Conservation (phyloP, 306 rosid genomes). For the Leucaena leucocephala region DNA sequence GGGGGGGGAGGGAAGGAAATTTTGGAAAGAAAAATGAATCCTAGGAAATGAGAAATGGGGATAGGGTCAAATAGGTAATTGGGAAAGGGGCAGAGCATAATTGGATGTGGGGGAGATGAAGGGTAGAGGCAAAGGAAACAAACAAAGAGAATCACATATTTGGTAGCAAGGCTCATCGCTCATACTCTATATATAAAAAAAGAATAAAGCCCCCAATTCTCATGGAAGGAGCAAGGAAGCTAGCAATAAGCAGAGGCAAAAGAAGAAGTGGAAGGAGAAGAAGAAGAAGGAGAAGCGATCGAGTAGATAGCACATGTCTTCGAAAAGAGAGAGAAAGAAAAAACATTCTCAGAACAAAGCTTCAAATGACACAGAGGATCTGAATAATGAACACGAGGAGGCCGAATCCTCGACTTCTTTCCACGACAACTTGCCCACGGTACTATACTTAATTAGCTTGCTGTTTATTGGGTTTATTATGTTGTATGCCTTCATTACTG, state of each 20-base stretch:
- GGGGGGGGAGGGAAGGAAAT: neutral
- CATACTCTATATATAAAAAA: conserved; percentile 32
- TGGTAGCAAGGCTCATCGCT: conserved; percentile 33
- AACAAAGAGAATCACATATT: conserved; percentile 36
- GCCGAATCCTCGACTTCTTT: conserved; percentile 43
- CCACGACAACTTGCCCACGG: conserved; percentile 53
- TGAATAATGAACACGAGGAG: conserved; percentile 60
- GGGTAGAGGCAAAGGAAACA: conserved; percentile 41
- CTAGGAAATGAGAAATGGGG: neutral
- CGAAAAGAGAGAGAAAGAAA: conserved; percentile 35
- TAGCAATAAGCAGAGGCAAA: neutral
- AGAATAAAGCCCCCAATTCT: conserved; percentile 10
- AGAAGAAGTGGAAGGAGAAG: conserved; percentile 20
- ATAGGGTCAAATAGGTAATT: conserved; percentile 45
- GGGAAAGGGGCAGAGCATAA: conserved; percentile 15
- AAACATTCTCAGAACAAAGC: conserved; percentile 34
- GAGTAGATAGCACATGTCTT: conserved; percentile 21
- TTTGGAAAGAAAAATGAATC: neutral
- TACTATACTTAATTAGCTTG: neutral
- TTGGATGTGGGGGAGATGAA: conserved; percentile 46
- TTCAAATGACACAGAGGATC: conserved; percentile 50
- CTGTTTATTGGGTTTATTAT: conserved; percentile 38
- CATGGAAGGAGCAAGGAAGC: neutral
- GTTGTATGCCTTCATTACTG: neutral
- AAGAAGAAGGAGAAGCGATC: neutral